Evolutionary conservation across 2,329 filamentous ascomycete species (phyloP), one percentile per base, ranked within the genome.

Genomic region (Aureobasidium sp.): DNA sequence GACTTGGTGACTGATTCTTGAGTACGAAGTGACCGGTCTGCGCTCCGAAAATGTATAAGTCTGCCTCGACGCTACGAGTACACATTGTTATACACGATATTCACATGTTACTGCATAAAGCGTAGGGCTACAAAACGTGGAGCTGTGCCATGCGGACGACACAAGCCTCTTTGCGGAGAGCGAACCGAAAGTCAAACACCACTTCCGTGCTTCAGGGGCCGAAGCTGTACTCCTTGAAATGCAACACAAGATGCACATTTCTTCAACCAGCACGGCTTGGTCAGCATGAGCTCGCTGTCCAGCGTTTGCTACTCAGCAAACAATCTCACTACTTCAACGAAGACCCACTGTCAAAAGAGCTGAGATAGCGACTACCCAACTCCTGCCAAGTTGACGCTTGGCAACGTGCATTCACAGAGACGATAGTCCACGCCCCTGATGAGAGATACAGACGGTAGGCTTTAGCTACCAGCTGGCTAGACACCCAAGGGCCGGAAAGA

Each of bases 371-470:
- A 25, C 36, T 14, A 25, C 53, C 25, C 29, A 44, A 44, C 53
- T 57, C 53, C 53, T 57, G 53, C 53, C 53, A 57, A 57, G 53
- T 45, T 44, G 17, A 22, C 27, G 27, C 53, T 57, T 57, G 53
- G 53, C 53, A 57, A 57, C 53, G 53, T 57, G 53, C 53, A 34
- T 57, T 36, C 39, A 14, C 25, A 45, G 15, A 12, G 29, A 57
- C 39, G 53, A 57, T 57, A 57, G 36, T 57, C 17, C 8, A 45
- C 20, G n/a, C 25, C 53, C 53, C 53, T 45, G 49, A 53, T 55
- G 51, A 29, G n/a, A 14, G n/a, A 34, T n/a, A 31, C 5, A 29
- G 51, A 55, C 37, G 37, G 51, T 42, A 55, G 17, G 51, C n/a
- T 31, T 42, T 20, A 52, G 49, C 49, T 39, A 51, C 47, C 34